A percentile compares a stretch with the other conserved stretches of the same genome.
Conservation (phyloP, 139 green algal genomes). For the Chlorella sp. region DNA sequence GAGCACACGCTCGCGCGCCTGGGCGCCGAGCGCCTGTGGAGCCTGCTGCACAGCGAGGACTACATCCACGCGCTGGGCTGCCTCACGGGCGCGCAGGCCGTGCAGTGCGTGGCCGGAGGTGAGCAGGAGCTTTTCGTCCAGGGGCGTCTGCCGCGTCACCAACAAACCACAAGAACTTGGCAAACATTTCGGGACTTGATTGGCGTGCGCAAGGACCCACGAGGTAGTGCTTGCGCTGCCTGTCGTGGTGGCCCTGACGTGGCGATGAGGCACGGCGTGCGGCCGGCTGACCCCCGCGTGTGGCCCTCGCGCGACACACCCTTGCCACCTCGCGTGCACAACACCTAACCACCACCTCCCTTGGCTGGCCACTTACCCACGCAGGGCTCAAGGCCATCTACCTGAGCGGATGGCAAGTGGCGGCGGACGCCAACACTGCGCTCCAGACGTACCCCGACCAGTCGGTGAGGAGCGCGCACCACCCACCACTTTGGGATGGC, state of each 20-base stretch:
- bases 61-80: constrained; percentile 74
- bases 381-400: constrained; percentile 87
- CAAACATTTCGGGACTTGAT: too few relatives aligned
- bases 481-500: background rate
- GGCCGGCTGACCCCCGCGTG: too few relatives aligned
- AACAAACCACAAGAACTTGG: too few relatives aligned
- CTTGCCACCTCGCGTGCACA: too few relatives aligned
- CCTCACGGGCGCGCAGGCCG: constrained; percentile 60
- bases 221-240: too few relatives aligned
- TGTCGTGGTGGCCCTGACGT: too few relatives aligned
- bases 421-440: constrained; percentile 66
- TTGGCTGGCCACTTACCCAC: background rate
- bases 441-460: constrained; percentile 79
- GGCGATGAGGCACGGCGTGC: too few relatives aligned
- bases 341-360: too few relatives aligned
- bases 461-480: constrained; percentile 10
- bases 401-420: constrained; percentile 85
- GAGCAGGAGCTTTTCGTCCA: too few relatives aligned
- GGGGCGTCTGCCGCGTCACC: too few relatives aligned
- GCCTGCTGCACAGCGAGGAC: constrained; percentile 55
- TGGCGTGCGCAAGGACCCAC: too few relatives aligned
- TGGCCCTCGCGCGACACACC: too few relatives aligned
- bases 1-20: constrained; percentile 59
- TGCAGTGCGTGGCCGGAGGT: constrained; percentile 33
- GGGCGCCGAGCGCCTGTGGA: constrained; percentile 70